Base-by-base conservation (phyloP, 2,329 filamentous ascomycete species). In the Penicillium sp. region DNA sequence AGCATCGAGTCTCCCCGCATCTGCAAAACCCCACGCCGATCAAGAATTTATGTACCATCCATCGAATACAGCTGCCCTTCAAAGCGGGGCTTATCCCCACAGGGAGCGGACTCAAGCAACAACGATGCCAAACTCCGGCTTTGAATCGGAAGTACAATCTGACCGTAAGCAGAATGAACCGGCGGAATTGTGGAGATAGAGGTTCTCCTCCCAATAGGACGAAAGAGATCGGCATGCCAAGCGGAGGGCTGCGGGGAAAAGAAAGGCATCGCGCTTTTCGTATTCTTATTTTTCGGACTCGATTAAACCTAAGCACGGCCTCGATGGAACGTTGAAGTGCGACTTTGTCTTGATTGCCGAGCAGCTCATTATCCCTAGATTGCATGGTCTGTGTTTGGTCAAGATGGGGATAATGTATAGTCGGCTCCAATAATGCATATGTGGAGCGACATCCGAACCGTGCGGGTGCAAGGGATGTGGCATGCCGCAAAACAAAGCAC, bases 211-310 rank as follows among this genome's bases (percentile, higher is more conserved):
- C 58, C 58, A 59, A 61, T 58, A 6, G 39, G 7, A 43, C 17
- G 7, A 4, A 44, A 32, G 34, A 26, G 60, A 62, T 62, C 58
- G 50, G 47, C 60, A 15, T 42, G 58, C 58, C 60, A 62, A 59
- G 57, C 36, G 47, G 20, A 41, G 26, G 27, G 43, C 39, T 23
- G 17, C n/a, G 44, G 32, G 32, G 49, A 52, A 56, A 48, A 36
- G 48, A 43, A 39, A 43, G 42, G 18, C 21, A 20, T 13, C 44
- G 41, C 18, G 7, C 26, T 42, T 51, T 34, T 59, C 41, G 48
- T 55, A 51, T 42, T 55, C 49, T 51, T 53, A 41, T 45, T 52
- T 34, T 41, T 26, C 10, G 37, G 18, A 10, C 10, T 37, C 17
- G 23, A n/a, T 9, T 20, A 9, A 29, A 42, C 39, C 20, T 42